Base-by-base conservation (phyloP, 768 basidiomycete genomes). In the Suillus americanus region DNA sequence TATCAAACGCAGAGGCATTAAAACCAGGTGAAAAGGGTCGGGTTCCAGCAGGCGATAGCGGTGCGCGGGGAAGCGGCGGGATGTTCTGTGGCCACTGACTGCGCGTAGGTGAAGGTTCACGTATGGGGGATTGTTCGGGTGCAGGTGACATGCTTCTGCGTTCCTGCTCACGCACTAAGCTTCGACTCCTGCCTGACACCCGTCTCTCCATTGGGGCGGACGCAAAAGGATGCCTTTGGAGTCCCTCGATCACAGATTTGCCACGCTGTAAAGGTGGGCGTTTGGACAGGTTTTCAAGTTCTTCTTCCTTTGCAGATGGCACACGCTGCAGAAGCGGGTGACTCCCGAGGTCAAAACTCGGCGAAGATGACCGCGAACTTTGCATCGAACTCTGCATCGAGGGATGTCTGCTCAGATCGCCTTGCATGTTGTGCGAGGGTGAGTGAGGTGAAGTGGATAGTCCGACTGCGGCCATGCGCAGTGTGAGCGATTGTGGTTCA, bases 391-490 rank as follows among this genome's bases (percentile, higher is more conserved):
- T 28, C 14, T 56, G 55, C 55, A 23, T 18, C 25, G 56, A 57
- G 56, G 56, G 38, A 1, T 57, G 16, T 7, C 35, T 57, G 10
- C 38, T 57, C 18, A 57, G 16, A 10, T 57, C 56, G 18, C 1
- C 14, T 57, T 38, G 23, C n/a, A 25, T 38, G 14, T 25, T 56
- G n/a, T 40, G 38, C 10, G 38, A 40, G 23, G 38, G 56, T 40
- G 38, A 28, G 38, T 57, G 23, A 25, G 55, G 23, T 16, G 56
- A 57, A 28, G 56, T 18, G 18, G 56, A 28, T 28, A 78, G 61
- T 18, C 69, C 64, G 48, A 73, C 67, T 7, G 75, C 66, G 33
- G 77, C 77, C 61, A 79, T 68, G 57, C 77, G 79, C 23, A 76
- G 70, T 3, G 78, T 76, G 53, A 76, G 69, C 20, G 74, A 77